Conservation (phyloP, 441 rosid species). For the Erysimum cheiri region DNA sequence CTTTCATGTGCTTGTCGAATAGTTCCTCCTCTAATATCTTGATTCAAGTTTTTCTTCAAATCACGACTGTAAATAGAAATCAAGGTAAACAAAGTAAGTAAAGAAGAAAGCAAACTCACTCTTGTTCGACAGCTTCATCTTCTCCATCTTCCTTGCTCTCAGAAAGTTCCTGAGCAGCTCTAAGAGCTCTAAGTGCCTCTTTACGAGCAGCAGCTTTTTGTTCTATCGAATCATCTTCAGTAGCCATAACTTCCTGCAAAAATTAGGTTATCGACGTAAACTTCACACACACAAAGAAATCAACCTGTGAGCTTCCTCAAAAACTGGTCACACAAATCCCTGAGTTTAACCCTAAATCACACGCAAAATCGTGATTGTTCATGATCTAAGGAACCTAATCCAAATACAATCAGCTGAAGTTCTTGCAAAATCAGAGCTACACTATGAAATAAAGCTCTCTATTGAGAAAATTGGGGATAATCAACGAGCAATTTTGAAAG, state of each 20-base stretch:
- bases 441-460: not conserved
- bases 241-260: constrained; percentile 52
- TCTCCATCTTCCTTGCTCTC: constrained; percentile 45
- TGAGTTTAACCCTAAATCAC: constrained; percentile 8
- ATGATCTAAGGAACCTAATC: constrained; percentile 17
- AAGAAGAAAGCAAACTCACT: constrained; percentile 49
- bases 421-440: constrained; percentile 13
- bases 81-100: not conserved
- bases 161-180: constrained; percentile 71
- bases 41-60: not conserved
- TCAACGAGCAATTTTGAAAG: constrained; percentile 14
- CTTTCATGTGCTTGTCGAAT: not conserved
- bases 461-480: not conserved
- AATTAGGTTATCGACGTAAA: not conserved
- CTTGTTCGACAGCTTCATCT: constrained; percentile 47
- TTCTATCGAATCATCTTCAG: constrained; percentile 71
- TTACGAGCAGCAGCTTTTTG: constrained; percentile 76
- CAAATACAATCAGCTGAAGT: not conserved
- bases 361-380: constrained; percentile 2
- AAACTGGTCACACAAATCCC: not conserved
- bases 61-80: not conserved
- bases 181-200: constrained; percentile 82
- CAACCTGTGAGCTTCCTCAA: not conserved
- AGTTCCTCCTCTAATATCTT: constrained; percentile 3
- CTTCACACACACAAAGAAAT: not conserved